Conservation (phyloP, 106 monocot species). For the Platanthera zijinensis region DNA sequence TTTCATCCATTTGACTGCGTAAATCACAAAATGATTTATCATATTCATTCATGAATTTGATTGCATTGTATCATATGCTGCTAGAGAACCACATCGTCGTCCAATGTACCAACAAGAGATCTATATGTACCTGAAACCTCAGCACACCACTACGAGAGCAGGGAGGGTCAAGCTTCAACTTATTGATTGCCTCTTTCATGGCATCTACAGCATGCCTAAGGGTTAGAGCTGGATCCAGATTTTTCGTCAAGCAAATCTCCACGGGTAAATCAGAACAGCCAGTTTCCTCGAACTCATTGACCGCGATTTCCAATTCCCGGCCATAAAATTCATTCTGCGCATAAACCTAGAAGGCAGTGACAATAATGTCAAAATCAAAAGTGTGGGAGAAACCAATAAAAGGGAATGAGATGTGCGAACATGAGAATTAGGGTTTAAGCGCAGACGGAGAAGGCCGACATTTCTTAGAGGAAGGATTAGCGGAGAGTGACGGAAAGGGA, state of each 20-base stretch:
- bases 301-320: constrained; percentile 12
- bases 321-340: neutral
- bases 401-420: neutral
- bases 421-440: constrained; percentile 10
- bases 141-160: constrained; percentile 42
- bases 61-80: neutral
- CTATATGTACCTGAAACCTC: constrained; percentile 50
- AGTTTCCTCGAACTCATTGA: constrained; percentile 15
- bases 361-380: neutral
- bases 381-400: neutral
- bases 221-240: constrained; percentile 39
- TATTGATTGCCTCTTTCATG: constrained; percentile 35
- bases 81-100: too few species aligned
- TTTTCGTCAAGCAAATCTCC: constrained; percentile 30
- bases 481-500: neutral
- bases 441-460: neutral
- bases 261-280: constrained; percentile 24
- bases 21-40: too few species aligned
- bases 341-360: neutral
- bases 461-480: neutral
- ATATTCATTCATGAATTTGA: neutral
- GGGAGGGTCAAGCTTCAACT: constrained; percentile 40
- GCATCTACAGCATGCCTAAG: constrained; percentile 25
- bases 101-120: neutral
- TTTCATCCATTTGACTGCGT: too few species aligned